phyloP scores from a whole-genome alignment of 208 protist genomes.

The Wallacemonas sp. region DNA sequence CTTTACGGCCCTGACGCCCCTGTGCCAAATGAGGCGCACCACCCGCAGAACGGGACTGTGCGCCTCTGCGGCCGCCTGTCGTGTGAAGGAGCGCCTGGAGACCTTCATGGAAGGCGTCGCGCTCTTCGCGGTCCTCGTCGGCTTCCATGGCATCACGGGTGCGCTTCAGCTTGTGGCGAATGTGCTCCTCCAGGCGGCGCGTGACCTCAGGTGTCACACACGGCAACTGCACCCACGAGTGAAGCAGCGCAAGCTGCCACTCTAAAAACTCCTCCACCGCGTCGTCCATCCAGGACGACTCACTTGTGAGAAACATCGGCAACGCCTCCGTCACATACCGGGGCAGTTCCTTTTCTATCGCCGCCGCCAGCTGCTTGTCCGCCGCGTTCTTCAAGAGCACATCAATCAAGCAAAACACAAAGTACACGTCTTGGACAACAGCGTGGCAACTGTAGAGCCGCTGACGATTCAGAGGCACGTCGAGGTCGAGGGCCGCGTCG shows the following conservation, averaged over 20 bases:
- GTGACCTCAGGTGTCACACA: slow-evolving; percentile 38
- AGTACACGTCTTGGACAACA: slow-evolving; percentile 70
- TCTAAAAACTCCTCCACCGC: slow-evolving; percentile 58
- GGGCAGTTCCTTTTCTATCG: slow-evolving; percentile 50
- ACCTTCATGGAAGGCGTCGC: slow-evolving; percentile 5
- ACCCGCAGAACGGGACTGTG: too few relatives aligned
- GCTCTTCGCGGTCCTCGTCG: slow-evolving; percentile 19
- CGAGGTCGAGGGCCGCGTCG: slow-evolving; percentile 3
- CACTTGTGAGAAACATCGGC: slow-evolving; percentile 36
- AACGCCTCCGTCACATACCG: slow-evolving; percentile 56
- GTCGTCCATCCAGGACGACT: slow-evolving; percentile 26
- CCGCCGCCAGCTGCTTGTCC: slow-evolving; percentile 12
- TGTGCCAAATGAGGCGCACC: slow-evolving; percentile 22
- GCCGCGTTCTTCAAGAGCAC: slow-evolving; percentile 44
- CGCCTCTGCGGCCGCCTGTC: too few relatives aligned
- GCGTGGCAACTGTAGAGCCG: slow-evolving; percentile 56
- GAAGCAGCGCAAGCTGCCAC: slow-evolving; percentile 60
- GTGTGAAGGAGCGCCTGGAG: neutral
- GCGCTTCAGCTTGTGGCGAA: slow-evolving; percentile 60
- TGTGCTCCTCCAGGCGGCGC: slow-evolving; percentile 60
- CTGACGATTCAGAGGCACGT: slow-evolving; percentile 28
- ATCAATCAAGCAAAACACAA: slow-evolving; percentile 73
- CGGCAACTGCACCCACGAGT: slow-evolving; percentile 48
- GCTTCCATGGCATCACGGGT: slow-evolving; percentile 26
- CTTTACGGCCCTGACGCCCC: neutral